Evolutionary conservation across 1,139 yeast species (phyloP), one percentile per base, ranked within the genome.

Genomic region (Neolecta irregularis): DNA sequence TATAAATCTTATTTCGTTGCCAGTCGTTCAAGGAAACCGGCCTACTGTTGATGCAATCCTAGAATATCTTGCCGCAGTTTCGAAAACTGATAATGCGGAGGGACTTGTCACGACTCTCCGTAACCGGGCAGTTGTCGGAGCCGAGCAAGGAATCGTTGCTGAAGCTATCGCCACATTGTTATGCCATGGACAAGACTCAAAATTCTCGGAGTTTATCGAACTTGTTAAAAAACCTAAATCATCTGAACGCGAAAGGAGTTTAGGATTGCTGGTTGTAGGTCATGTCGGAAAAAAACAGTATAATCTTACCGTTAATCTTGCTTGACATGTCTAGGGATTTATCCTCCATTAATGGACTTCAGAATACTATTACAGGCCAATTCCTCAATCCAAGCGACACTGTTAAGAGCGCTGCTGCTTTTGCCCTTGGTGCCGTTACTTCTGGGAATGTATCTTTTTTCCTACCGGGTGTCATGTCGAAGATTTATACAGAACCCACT

Each of bases 361-460:
- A n/a, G n/a, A n/a, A n/a, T n/a, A n/a, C n/a, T n/a, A n/a, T n/a
- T n/a, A n/a, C n/a, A n/a, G n/a, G n/a, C 3, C 38, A 41, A 20
- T 42, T 43, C 23, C 34, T 25, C 26, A 22, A 37, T 8, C 37
- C 40, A 6, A 29, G 34, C 7, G 69, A 62, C 12, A 51, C 53
- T 5, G 51, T 65, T 6, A 61, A 61, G 37, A 43, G 56, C 15
- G 67, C 68, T 5, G 62, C 74, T 1, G 67, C 77, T 0, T 61
- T 63, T 32, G 61, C 77, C 0, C 53, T 72, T 26, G 77, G 80
- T 1, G 60, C 65, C 9, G 50, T 69, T 20, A 60, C 65, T 5
- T 56, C 64, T 7, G 54, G 56, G 22, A 58, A 66, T 41, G 46
- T 62, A 5, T 47, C 50, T 1, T 44, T 43, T 2, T 59, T 64